Percentiles rank a stretch among this genome's conserved stretches.
Evolutionary conservation across 1,139 yeast species (phyloP).

Genomic region (Saccharomyces hybrid): DNA sequence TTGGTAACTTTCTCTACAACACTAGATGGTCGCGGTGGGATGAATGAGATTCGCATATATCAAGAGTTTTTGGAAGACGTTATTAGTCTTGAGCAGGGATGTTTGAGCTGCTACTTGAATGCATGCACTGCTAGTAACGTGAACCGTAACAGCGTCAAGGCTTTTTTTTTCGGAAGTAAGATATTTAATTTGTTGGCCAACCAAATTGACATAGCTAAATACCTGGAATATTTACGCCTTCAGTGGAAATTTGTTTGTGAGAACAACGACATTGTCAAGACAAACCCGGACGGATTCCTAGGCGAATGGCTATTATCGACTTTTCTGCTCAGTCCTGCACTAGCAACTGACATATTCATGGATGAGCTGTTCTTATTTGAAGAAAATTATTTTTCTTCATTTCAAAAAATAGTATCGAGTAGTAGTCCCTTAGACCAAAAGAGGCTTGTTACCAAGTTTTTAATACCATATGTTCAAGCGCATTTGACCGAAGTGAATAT

Average conservation of each 20-base stretch:
- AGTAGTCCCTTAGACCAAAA: constrained; percentile 20
- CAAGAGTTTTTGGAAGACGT: constrained; percentile 13
- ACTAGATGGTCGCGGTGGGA: constrained; percentile 1
- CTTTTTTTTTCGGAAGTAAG: constrained; percentile 34
- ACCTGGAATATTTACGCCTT: constrained; percentile 18
- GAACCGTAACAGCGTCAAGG: constrained; percentile 20
- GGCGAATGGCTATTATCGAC: constrained; percentile 21
- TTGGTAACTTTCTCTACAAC: constrained; percentile 10
- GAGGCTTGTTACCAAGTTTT: constrained; percentile 19
- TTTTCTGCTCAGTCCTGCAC: constrained; percentile 29
- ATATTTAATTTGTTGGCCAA: constrained; percentile 28
- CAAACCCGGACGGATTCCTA: background rate
- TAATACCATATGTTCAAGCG: constrained; percentile 26
- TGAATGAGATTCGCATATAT: constrained; percentile 12
- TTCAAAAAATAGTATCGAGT: constrained; percentile 8
- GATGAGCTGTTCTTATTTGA: constrained; percentile 19
- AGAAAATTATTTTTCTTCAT: constrained; percentile 10
- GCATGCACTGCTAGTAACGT: constrained; percentile 7
- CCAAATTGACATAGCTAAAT: constrained; percentile 21
- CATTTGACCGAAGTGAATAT: constrained; percentile 12
- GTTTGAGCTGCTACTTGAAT: constrained; percentile 11
- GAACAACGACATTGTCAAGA: background rate
- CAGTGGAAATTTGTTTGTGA: constrained; percentile 26
- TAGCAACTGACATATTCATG: constrained; percentile 21
- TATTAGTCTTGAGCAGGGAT: constrained; percentile 6